Evolutionary conservation across 805 yeast genomes (phyloP), one percentile per base, ranked within the genome.

Genomic region (Nakazawaea wickerhamii): DNA sequence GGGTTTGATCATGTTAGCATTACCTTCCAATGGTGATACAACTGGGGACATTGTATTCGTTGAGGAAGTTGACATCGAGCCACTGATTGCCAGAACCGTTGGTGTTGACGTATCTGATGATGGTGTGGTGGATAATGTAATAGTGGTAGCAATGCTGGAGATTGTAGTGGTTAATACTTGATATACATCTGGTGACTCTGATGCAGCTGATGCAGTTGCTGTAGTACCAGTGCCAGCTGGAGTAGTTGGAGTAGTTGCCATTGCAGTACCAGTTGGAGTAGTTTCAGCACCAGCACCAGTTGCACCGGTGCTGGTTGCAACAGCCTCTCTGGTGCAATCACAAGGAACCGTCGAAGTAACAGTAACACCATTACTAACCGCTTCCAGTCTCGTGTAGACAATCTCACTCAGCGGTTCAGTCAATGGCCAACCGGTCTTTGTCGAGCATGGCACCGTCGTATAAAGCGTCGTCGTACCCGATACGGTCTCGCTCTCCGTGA

Each of bases 401-500:
- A 23, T 11, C 5, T 20, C 40, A 4, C 36, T 37, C 10, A n/a
- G 27, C 4, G 40, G 36, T 20, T 41, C 44, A 17, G 44, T 41
- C 8, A 33, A 31, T 23, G 53, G 50, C 14, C 51, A 34, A 20
- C 57, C 48, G 23, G 54, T 49, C 38, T 46, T 41, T 10, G 40
- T 41, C 22, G 41, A 31, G 22, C 45, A 43, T 20, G 45, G 41
- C 10, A 38, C 41, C 11, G 41, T 32, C 18, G 22, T 30, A 11
- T 21, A 15, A 5, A 22, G 17, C 4, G 45, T 37, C 5, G 23
- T 19, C 1, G 19, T 14, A 18, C 47, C 47, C 5, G 20, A 14
- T 17, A 40, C 36, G 15, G 39, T 40, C n/a, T 35, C 40, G 8
- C 41, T 25, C 7, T 30, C 34, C 4, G 44, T 36, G 36, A 22